Evolutionary conservation across 1,284 basidiomycete species (phyloP), one percentile per base, ranked within the genome.

Genomic region (Malassezia slooffiae): DNA sequence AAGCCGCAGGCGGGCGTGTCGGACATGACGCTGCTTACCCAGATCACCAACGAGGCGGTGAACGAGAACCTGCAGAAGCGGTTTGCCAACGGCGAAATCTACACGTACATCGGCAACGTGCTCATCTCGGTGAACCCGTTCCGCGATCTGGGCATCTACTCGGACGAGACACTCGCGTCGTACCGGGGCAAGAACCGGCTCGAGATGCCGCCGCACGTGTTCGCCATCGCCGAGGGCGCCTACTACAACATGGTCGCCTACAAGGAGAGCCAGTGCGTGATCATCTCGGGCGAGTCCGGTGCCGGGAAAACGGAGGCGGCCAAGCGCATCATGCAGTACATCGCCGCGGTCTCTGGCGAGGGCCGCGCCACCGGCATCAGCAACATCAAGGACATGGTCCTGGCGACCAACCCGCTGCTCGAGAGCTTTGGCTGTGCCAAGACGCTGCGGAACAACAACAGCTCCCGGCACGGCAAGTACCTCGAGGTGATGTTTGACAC

Each of bases 231-330:
- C 31, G 93, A 99, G 75, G 79, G 83, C 42, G 82, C 89, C 10
- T 97, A 96, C 75, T 97, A 97, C 75, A 89, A 93, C 71, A 97
- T 99, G 93, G 90, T 87, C 55, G 87, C 89, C 22, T 96, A 99
- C 74, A 83, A 91, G 71, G 91, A 97, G 73, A 99, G 97, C 70
- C 93, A 99, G 74, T 97, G 93, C 71, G 91, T 99, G 45, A 99
- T 99, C 73, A 99, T 99, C 66, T 91, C 91, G 38, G 93, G 93
- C 50, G 93, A 99, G 75, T 93, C 88, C 10, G 62, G 62, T 24
- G 63, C 62, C 13, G 59, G 63, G 26, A 64, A 67, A 53, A 67
- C 62, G n/a, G 61, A 62, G 45, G 62, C 58, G 24, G 62, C 60
- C 12, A 64, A 64, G 41, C 58, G 89, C 45, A 97, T 99, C 72